Percentiles rank a stretch among this genome's conserved stretches.
Conservation (phyloP, 148 eudicot genomes). For the Rhododendron kiyosumense region DNA sequence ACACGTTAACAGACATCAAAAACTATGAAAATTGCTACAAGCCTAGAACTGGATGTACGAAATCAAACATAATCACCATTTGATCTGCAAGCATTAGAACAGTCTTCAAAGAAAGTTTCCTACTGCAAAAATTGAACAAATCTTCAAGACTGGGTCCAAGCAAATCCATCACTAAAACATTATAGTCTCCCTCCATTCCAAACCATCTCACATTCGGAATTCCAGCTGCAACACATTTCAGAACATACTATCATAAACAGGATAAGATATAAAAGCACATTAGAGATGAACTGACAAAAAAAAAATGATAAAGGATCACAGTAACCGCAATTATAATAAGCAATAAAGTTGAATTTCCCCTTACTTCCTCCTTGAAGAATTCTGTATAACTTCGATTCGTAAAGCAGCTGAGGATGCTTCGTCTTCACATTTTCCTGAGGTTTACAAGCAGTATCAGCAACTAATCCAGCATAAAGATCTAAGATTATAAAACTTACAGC, state of each 20-base stretch:
- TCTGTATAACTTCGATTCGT: slow-evolving; percentile 87
- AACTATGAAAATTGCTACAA: not conserved
- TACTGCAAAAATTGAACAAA: slow-evolving; percentile 84
- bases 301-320: not conserved
- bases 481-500: not conserved
- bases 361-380: slow-evolving; percentile 98
- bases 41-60: not conserved
- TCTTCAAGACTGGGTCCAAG: slow-evolving; percentile 98
- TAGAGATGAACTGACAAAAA: not conserved
- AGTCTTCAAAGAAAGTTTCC: slow-evolving; percentile 91
- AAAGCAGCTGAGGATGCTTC: slow-evolving; percentile 86
- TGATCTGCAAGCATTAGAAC: slow-evolving; percentile 99
- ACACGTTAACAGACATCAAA: not conserved
- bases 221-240: slow-evolving; percentile 53
- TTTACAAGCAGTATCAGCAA: slow-evolving; percentile 7
- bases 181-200: slow-evolving; percentile 92
- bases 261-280: not conserved
- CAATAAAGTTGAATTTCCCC: not conserved
- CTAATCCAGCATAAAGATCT: not conserved
- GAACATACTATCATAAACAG: not conserved
- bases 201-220: slow-evolving; percentile 88
- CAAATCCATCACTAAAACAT: slow-evolving; percentile 89
- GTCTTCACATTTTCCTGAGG: slow-evolving; percentile 89
- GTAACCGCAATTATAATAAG: not conserved
- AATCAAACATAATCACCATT: slow-evolving; percentile 45